Evolutionary conservation across 345 rosid genomes (phyloP), one percentile per base, ranked within the genome.

Genomic region (Salix koriyanagi): DNA sequence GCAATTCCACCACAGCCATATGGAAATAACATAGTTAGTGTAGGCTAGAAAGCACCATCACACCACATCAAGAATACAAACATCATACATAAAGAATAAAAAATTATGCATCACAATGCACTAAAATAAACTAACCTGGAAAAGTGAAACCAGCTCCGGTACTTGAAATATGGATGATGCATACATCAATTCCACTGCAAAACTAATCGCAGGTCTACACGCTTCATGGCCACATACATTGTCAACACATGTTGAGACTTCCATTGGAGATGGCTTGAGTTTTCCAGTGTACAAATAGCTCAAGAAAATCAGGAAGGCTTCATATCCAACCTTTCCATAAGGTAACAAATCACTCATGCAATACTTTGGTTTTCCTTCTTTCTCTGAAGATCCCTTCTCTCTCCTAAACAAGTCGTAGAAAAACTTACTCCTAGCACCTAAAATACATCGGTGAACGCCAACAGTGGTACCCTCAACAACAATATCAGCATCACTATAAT

Each of bases 341-440:
- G 94, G 94, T 79, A 96, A 83, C 54, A 91, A 67, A 67, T 89
- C 84, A 58, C 68, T 80, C 85, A 92, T 84, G 39, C 12, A 23
- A 79, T 90, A 93, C 83, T 85, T 91, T 4, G 89, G 89, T 71
- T 83, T 91, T 67, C 85, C 86, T 26, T 87, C 93, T 81, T 82
- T 86, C 58, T 84, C 88, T n/a, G 23, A 8, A 73, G 81, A 79
- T 23, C 80, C 87, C 60, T 72, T 81, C 41, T 81, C 86, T 74
- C 71, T 80, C 85, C 86, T 90, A 81, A 96, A 96, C 41, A 90
- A 46, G 0, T 96, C 91, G 72, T 79, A 67, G 73, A 96, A 93
- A 81, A 96, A 93, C 81, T 81, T 86, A 73, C 98, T 96, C 84
- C 99, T 91, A 13, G 93, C 89, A 39, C 94, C 94, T 81, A 96